These are phyloP conservation scores for Penicillium occitanis DNA, from an alignment of 2,329 filamentous ascomycete species.

Conservation along the genomic window DNA sequence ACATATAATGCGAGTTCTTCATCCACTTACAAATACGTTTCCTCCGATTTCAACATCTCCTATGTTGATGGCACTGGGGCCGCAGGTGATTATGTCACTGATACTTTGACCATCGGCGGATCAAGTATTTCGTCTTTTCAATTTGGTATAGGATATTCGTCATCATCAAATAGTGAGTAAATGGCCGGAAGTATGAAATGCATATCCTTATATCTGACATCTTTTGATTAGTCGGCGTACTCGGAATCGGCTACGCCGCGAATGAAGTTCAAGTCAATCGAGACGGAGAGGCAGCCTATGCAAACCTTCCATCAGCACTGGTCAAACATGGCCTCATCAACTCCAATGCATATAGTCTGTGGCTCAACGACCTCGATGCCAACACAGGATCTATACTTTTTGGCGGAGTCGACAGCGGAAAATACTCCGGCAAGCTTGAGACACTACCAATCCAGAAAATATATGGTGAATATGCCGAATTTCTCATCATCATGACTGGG, in stretches of 20 bases:
- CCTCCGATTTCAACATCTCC: slow-evolving; percentile 78
- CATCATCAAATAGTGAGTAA: slow-evolving; percentile 47
- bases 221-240: slow-evolving; percentile 62
- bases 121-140: slow-evolving; percentile 53
- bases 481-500: slow-evolving; percentile 67
- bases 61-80: slow-evolving; percentile 82
- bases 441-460: slow-evolving; percentile 65
- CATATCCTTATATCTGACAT: slow-evolving; percentile 9
- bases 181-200: background rate
- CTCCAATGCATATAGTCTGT: slow-evolving; percentile 70
- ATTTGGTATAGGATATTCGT: slow-evolving; percentile 60
- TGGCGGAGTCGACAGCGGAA: slow-evolving; percentile 68
- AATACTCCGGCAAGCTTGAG: slow-evolving; percentile 62
- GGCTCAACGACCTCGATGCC: slow-evolving; percentile 70
- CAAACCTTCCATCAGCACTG: slow-evolving; percentile 68
- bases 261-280: slow-evolving; percentile 66
- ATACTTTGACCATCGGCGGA: slow-evolving; percentile 62
- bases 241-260: slow-evolving; percentile 77
- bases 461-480: slow-evolving; percentile 58
- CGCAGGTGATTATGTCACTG: slow-evolving; percentile 74
- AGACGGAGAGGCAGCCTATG: slow-evolving; percentile 55
- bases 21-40: slow-evolving; percentile 72
- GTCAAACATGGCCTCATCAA: slow-evolving; percentile 60
- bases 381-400: slow-evolving; percentile 69
- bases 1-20: slow-evolving; percentile 60